Evolutionary conservation across 805 yeast species (phyloP).

Genomic region (Wickerhamiella bombiphila): DNA sequence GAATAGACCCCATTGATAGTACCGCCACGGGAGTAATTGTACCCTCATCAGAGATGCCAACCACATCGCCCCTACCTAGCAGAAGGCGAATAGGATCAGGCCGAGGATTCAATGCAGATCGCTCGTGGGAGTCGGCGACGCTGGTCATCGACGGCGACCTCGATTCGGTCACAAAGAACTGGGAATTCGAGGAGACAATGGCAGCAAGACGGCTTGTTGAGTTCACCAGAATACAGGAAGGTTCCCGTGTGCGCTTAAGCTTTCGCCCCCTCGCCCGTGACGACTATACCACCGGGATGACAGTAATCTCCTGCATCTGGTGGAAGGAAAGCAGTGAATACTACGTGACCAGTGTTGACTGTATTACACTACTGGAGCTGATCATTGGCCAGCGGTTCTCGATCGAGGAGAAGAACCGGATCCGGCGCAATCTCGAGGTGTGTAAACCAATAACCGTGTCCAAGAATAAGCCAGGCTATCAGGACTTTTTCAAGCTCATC

Average conservation of each 20-base stretch:
- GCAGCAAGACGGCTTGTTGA: slow-evolving; percentile 34
- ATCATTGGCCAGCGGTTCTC: slow-evolving; percentile 40
- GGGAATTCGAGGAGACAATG: slow-evolving; percentile 32
- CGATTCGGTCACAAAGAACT: slow-evolving; percentile 26
- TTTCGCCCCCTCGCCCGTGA: slow-evolving; percentile 27
- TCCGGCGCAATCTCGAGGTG: slow-evolving; percentile 50
- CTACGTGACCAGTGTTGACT: slow-evolving; percentile 52
- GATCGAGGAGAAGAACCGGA: slow-evolving; percentile 56
- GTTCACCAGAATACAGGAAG: slow-evolving; percentile 26
- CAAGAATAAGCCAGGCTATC: slow-evolving; percentile 28
- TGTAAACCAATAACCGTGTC: slow-evolving; percentile 47
- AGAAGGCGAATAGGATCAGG: too few species aligned
- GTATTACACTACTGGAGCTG: slow-evolving; percentile 41
- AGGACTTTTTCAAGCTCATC: slow-evolving; percentile 31
- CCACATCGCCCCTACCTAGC: too few species aligned
- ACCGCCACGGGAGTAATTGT: too few species aligned
- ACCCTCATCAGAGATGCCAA: too few species aligned
- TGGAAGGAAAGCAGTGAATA: slow-evolving; percentile 37
- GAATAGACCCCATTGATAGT: too few species aligned
- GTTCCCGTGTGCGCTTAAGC: slow-evolving; percentile 15
- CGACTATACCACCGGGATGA: slow-evolving; percentile 27
- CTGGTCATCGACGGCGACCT: slow-evolving; percentile 19
- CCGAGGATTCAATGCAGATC: too few species aligned
- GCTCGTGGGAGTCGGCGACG: slow-evolving; percentile 5
- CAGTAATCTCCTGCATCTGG: slow-evolving; percentile 44